phyloP scores from a whole-genome alignment of 2,329 filamentous ascomycete genomes.

The Fusarium denticulatum region DNA sequence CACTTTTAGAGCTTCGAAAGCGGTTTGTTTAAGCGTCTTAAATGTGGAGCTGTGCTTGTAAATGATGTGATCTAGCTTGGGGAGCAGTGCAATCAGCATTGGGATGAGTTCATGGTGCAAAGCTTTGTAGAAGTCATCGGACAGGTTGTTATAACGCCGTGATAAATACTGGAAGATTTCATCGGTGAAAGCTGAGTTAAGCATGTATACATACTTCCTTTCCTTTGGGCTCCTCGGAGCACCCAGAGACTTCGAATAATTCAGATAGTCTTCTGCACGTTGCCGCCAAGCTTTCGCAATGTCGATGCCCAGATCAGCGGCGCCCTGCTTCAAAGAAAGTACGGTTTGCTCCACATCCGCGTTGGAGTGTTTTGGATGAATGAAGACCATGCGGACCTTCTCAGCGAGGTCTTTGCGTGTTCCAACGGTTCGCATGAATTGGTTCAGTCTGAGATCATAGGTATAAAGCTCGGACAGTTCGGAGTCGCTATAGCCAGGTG shows the following conservation, averaged over 20 bases:
- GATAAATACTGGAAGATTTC: not conserved
- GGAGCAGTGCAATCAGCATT: not conserved
- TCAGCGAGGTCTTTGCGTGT: not conserved
- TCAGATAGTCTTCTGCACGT: not conserved
- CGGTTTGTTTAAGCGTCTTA: too few relatives aligned
- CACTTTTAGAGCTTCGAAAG: not conserved
- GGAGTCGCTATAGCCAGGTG: not conserved
- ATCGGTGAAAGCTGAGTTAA: not conserved
- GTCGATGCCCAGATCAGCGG: not conserved
- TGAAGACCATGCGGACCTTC: not conserved
- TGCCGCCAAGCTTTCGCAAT: not conserved
- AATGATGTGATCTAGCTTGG: not conserved
- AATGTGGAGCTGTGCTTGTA: too few relatives aligned
- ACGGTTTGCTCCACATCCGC: rapidly evolving
- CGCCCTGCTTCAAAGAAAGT: not conserved
- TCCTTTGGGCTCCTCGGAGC: too few relatives aligned
- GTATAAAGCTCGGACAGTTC: rapidly evolving
- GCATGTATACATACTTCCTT: too few relatives aligned
- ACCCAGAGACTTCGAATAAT: too few relatives aligned
- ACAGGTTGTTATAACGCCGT: too few relatives aligned
- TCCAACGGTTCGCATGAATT: not conserved
- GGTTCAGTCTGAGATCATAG: not conserved
- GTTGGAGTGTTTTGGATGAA: not conserved
- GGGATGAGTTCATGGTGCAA: not conserved
- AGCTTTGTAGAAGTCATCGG: too few relatives aligned